Conservation (phyloP, 225 moss, liverwort and hornwort genomes). For the Rhytidiadelphus loreus region DNA sequence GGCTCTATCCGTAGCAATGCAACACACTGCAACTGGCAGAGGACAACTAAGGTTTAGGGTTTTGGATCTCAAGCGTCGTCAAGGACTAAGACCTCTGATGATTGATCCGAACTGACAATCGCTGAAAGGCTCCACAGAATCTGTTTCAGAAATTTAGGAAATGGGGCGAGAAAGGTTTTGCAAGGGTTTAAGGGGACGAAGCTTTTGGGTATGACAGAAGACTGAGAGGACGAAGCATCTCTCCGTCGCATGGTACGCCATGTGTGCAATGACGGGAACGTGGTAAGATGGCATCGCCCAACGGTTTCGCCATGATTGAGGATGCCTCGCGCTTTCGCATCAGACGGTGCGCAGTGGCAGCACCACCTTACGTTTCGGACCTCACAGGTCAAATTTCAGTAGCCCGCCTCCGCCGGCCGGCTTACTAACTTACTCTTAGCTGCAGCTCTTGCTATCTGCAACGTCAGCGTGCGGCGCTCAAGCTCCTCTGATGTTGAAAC, state of each 20-base stretch:
- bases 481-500: neutral
- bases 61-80: neutral
- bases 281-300: neutral
- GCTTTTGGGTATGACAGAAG: neutral
- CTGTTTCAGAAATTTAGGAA: neutral
- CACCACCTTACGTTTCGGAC: neutral
- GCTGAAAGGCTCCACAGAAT: neutral
- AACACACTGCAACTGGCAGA: neutral
- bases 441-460: slow-evolving; percentile 37
- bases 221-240: neutral
- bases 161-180: neutral
- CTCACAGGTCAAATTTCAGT: neutral
- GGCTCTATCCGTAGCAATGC: neutral
- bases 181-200: neutral
- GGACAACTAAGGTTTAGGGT: no score
- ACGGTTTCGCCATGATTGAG: neutral
- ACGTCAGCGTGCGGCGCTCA: neutral
- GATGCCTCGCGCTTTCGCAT: neutral
- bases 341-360: neutral
- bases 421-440: neutral
- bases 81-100: no score
- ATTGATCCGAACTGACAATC: neutral
- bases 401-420: neutral
- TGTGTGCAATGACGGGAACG: neutral
- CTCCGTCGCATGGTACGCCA: neutral